phyloP scores from a whole-genome alignment of 163 green algal genomes.

The Prototheca stagnorum region DNA sequence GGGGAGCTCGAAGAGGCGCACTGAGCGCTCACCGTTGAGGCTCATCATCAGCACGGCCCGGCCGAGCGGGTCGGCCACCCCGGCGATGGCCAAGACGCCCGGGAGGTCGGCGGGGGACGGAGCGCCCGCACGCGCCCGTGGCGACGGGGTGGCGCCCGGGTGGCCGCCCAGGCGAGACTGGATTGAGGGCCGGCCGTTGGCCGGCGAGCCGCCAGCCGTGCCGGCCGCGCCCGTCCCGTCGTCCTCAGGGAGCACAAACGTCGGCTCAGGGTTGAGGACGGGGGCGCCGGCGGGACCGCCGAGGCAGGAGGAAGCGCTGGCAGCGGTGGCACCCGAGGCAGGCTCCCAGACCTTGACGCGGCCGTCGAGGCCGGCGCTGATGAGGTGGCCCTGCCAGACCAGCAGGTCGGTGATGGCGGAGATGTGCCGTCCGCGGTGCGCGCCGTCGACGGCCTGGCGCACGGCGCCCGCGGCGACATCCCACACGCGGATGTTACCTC shows the following conservation, averaged over 20 bases:
- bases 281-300: background rate
- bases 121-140: background rate
- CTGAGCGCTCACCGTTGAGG: constrained; percentile 22
- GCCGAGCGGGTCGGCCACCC: constrained; percentile 17
- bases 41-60: constrained; percentile 27
- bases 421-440: constrained; percentile 18
- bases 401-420: constrained; percentile 32
- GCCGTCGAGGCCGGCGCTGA: constrained; percentile 30
- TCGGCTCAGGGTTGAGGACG: background rate
- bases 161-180: background rate
- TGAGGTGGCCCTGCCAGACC: constrained; percentile 26
- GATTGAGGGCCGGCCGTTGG: background rate
- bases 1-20: constrained; percentile 36
- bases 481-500: constrained; percentile 37
- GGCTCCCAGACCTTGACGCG: constrained; percentile 20
- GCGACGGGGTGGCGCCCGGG: background rate
- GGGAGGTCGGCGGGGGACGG: background rate
- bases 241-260: constrained; percentile 10
- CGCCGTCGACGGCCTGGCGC: constrained; percentile 33
- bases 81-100: constrained; percentile 26
- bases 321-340: background rate
- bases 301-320: too few species aligned
- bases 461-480: constrained; percentile 28
- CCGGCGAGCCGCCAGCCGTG: background rate
- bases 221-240: constrained; percentile 8